phyloP scores from a whole-genome alignment of 228 moss, liverwort and hornwort species.

The Sphagnum fallax region DNA sequence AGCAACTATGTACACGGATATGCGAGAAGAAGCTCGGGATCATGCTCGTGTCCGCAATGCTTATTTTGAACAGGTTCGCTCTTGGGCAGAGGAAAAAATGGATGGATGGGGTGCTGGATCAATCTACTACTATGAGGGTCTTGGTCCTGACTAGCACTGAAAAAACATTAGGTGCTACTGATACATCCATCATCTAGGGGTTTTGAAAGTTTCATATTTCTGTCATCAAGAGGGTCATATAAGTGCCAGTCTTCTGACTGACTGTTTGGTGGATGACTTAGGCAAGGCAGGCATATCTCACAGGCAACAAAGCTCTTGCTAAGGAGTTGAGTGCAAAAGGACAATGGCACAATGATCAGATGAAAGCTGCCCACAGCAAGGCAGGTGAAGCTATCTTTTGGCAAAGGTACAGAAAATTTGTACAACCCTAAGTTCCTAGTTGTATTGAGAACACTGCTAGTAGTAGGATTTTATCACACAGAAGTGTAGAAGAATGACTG shows the following conservation, averaged over 20 bases:
- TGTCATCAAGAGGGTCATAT: too few species aligned
- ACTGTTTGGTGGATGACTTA: background rate
- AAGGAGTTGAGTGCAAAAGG: constrained; percentile 10
- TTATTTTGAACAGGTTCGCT: constrained; percentile 1
- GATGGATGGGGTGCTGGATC: too few species aligned
- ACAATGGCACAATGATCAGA: constrained; percentile 6
- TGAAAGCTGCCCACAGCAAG: constrained; percentile 7
- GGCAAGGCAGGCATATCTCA: constrained; percentile 10
- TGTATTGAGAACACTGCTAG: too few species aligned
- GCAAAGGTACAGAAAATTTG: constrained; percentile 1
- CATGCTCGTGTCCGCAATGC: constrained; percentile 8
- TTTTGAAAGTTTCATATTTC: too few species aligned
- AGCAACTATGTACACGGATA: constrained; percentile 6
- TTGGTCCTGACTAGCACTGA: too few species aligned
- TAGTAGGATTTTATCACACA: too few species aligned
- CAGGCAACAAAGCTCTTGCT: constrained; percentile 6
- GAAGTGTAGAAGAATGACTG: too few species aligned
- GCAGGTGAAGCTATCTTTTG: constrained; percentile 7
- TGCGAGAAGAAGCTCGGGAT: constrained; percentile 6
- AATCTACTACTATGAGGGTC: too few species aligned
- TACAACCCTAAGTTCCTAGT: background rate
- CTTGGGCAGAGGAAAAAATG: too few species aligned
- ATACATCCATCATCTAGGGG: too few species aligned
- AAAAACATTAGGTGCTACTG: too few species aligned
- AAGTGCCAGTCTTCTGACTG: too few species aligned